Evolutionary conservation across 208 protist genomes (phyloP).

Genomic region (Trichomonas gallinae): DNA sequence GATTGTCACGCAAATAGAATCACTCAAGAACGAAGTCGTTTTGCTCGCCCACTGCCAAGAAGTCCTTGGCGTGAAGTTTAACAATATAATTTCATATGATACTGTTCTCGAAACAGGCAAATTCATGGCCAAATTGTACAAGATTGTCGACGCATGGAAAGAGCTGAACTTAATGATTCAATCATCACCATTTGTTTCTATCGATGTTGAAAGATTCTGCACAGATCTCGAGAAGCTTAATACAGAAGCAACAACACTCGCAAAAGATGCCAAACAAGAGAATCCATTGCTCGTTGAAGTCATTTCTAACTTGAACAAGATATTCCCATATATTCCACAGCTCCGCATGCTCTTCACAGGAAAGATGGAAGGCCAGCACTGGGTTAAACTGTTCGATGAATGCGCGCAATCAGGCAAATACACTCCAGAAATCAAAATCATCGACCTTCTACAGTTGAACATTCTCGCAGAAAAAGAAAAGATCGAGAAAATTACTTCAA

Average conservation of each 20-base stretch:
- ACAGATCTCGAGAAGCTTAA: not conserved
- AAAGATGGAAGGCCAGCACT: not conserved
- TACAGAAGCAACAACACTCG: not conserved
- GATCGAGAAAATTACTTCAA: not conserved
- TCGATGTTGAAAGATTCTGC: not conserved
- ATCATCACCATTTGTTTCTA: not conserved
- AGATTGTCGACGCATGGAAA: not conserved
- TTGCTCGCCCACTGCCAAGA: not conserved
- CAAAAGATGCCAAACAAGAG: no score
- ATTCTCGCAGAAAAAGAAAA: not conserved
- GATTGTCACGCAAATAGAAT: not conserved
- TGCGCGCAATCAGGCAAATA: not conserved
- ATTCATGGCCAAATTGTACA: not conserved
- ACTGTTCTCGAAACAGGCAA: not conserved
- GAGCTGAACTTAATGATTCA: not conserved
- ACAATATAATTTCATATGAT: not conserved
- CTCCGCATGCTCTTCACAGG: not conserved
- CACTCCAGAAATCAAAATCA: not conserved
- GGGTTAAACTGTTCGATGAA: not conserved
- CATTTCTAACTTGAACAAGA: not conserved
- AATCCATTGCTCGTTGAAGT: not conserved
- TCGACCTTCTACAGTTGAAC: not conserved
- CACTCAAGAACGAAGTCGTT: not conserved
- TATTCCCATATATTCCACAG: not conserved
- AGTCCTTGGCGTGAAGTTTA: not conserved